These are phyloP conservation scores for Clavaria fumosa DNA, from an alignment of 768 basidiomycete species.

Conservation along the genomic window DNA sequence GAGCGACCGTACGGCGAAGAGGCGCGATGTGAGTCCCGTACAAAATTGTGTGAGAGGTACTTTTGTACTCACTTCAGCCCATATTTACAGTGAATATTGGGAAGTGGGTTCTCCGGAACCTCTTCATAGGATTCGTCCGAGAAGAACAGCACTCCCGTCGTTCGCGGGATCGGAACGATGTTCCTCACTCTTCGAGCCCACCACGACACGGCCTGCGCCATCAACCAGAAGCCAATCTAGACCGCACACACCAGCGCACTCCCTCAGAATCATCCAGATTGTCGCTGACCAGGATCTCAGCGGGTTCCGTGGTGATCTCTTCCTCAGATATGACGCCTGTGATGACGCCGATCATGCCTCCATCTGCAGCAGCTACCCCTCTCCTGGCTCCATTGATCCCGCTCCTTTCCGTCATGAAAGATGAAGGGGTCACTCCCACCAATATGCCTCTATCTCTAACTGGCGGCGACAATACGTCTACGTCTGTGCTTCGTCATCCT, in stretches of 20 bases:
- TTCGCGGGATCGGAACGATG: constrained; percentile 15
- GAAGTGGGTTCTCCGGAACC: constrained; percentile 78
- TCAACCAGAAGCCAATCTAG: constrained; percentile 1
- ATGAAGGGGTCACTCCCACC: constrained; percentile 14
- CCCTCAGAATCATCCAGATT: constrained; percentile 3
- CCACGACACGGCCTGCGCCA: constrained; percentile 9
- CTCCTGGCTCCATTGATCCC: constrained; percentile 48
- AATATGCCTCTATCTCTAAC: constrained; percentile 26
- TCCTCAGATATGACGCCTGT: constrained; percentile 56
- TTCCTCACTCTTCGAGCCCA: constrained; percentile 10
- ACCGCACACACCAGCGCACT: constrained; percentile 1
- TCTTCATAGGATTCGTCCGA: constrained; percentile 65
- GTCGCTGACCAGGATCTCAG: constrained; percentile 8
- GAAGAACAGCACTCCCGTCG: constrained; percentile 42
- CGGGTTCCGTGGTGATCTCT: constrained; percentile 39
- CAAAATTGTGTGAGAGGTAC: constrained; percentile 4
- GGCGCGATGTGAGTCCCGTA: constrained; percentile 45
- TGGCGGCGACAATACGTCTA: constrained; percentile 26
- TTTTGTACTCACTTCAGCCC: constrained; percentile 2
- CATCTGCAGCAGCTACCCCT: constrained; percentile 33
- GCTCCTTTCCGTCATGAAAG: constrained; percentile 18
- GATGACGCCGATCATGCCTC: constrained; percentile 32
- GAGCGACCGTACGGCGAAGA: constrained; percentile 62
- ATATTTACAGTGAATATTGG: constrained; percentile 65
- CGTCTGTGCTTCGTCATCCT: constrained; percentile 20